Conservation (phyloP, 805 yeast genomes). For the Candida namnaoensis region DNA sequence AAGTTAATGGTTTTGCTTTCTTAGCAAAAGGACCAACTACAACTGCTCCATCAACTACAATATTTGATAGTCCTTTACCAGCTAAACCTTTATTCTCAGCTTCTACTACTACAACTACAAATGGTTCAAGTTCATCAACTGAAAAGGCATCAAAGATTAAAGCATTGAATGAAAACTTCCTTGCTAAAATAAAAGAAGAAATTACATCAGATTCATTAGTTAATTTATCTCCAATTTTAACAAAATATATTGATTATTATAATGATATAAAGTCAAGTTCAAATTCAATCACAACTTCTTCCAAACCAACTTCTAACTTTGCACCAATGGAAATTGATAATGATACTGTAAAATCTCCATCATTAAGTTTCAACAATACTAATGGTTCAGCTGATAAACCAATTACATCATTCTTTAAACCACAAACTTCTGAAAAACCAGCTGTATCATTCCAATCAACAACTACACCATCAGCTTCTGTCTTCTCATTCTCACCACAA, state of each 20-base stretch:
- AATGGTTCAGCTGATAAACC: background rate
- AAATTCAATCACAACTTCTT: slow-evolving; percentile 10
- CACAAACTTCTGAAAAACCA: too few relatives aligned
- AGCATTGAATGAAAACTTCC: slow-evolving; percentile 59
- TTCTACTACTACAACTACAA: too few relatives aligned
- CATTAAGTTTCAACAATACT: too few relatives aligned
- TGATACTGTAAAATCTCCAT: too few relatives aligned
- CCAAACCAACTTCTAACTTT: slow-evolving; percentile 6
- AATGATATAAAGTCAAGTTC: slow-evolving; percentile 17
- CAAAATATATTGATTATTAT: slow-evolving; percentile 51
- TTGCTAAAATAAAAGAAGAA: slow-evolving; percentile 34
- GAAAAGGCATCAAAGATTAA: slow-evolving; percentile 41
- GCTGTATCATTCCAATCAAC: too few relatives aligned
- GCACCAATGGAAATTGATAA: background rate
- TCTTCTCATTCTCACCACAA: slow-evolving; percentile 5
- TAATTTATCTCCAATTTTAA: slow-evolving; percentile 44
- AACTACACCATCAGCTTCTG: background rate
- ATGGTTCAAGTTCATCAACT: slow-evolving; percentile 1
- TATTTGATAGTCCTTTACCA: background rate
- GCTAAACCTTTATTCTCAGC: background rate
- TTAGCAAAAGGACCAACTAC: background rate
- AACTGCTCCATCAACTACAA: too few relatives aligned
- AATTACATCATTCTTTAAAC: background rate
- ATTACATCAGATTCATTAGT: slow-evolving; percentile 38
- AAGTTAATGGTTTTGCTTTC: slow-evolving; percentile 3